phyloP scores from a whole-genome alignment of 768 basidiomycete genomes.

The Trametes cingulata region DNA sequence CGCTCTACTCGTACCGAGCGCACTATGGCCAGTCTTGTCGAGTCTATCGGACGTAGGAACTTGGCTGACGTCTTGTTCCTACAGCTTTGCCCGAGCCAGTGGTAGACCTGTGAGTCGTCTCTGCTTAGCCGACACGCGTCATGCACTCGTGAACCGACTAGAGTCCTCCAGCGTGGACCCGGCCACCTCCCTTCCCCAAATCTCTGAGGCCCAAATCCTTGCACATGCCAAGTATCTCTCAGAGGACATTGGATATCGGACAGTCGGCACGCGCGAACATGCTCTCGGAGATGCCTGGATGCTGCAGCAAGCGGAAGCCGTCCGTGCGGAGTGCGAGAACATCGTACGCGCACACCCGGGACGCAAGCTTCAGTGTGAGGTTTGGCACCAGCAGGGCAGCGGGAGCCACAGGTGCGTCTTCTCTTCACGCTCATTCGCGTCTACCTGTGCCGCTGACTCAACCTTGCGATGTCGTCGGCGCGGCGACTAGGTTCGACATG shows the following conservation, averaged over 20 bases:
- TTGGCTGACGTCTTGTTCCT: not conserved
- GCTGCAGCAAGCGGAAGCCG: slow-evolving; percentile 59
- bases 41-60: not conserved
- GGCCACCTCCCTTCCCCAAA: slow-evolving; percentile 59
- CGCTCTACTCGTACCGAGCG: slow-evolving; percentile 48
- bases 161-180: slow-evolving; percentile 40
- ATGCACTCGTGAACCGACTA: not conserved
- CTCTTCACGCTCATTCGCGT: not conserved
- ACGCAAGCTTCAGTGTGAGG: slow-evolving; percentile 82
- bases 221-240: slow-evolving; percentile 66
- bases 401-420: slow-evolving; percentile 78
- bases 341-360: slow-evolving; percentile 33
- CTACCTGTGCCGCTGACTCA: too few species aligned
- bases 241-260: slow-evolving; percentile 87
- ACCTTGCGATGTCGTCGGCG: not conserved
- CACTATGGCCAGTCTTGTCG: slow-evolving; percentile 41
- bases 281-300: slow-evolving; percentile 84
- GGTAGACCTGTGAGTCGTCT: slow-evolving; percentile 47
- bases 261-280: slow-evolving; percentile 89
- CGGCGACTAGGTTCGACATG: slow-evolving; percentile 80
- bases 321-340: slow-evolving; percentile 64
- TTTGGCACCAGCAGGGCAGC: slow-evolving; percentile 87
- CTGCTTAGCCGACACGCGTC: not conserved
- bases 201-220: slow-evolving; percentile 72
- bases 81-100: slow-evolving; percentile 53